These are phyloP conservation scores for Pneumocystis canis DNA, from an alignment of 1,139 yeast species.

Conservation along the genomic window DNA sequence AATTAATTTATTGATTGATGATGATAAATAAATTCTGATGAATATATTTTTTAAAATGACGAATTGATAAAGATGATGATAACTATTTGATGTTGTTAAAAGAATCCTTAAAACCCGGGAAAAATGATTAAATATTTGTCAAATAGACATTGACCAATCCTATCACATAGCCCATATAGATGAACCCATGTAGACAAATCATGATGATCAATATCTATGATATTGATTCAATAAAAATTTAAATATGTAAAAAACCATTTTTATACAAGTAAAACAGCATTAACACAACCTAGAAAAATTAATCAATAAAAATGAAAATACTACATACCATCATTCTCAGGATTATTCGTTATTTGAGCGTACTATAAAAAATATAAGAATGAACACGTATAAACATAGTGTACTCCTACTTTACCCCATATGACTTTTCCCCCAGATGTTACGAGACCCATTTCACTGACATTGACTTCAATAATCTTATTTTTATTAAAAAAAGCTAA, in stretches of 20 bases:
- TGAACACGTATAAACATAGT: not conserved
- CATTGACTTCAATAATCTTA: constrained; percentile 74
- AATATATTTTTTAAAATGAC: no score
- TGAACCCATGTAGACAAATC: no score
- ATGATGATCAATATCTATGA: no score
- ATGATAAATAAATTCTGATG: no score
- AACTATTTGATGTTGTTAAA: no score
- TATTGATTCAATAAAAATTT: not conserved
- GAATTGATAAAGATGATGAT: no score
- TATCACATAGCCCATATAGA: no score
- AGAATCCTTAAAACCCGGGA: no score
- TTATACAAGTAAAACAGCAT: constrained; percentile 79
- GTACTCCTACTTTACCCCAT: constrained; percentile 64
- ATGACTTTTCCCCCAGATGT: constrained; percentile 99
- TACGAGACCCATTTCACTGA: constrained; percentile 89
- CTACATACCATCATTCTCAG: constrained; percentile 34
- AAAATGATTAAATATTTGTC: no score
- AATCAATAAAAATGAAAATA: not conserved
- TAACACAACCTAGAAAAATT: constrained; percentile 89
- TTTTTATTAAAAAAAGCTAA: not conserved
- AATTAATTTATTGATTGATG: not conserved
- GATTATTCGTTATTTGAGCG: constrained; percentile 97
- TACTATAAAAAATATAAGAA: constrained; percentile 27
- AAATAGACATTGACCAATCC: no score
- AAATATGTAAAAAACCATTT: not conserved